Evolutionary conservation across 2,329 filamentous ascomycete species (phyloP).

Genomic region (Sporothrix dimorphospora): DNA sequence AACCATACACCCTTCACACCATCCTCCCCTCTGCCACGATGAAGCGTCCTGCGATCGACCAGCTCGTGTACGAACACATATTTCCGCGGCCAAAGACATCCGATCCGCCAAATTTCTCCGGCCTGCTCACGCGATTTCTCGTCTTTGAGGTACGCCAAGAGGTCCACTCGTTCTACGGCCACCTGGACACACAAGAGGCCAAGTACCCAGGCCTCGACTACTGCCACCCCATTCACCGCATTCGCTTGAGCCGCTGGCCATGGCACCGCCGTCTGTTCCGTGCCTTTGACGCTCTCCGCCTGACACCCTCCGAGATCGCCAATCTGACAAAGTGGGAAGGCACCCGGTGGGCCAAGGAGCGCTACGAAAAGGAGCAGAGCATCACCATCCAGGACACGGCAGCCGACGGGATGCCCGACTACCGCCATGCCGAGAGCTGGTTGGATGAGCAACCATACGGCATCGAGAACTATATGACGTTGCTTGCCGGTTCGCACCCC

Average conservation of each 20-base stretch:
- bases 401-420: slow-evolving; percentile 67
- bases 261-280: slow-evolving; percentile 78
- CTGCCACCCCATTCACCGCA: slow-evolving; percentile 70
- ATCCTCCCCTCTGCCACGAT: slow-evolving; percentile 51
- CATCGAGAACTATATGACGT: slow-evolving; percentile 2
- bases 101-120: slow-evolving; percentile 72
- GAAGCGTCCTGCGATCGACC: slow-evolving; percentile 71
- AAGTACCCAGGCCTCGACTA: slow-evolving; percentile 84
- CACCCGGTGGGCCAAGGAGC: slow-evolving; percentile 79
- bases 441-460: slow-evolving; percentile 28
- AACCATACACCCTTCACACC: not conserved
- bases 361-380: slow-evolving; percentile 75
- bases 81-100: slow-evolving; percentile 68
- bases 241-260: slow-evolving; percentile 74
- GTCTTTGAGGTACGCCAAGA: slow-evolving; percentile 79
- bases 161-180: slow-evolving; percentile 77
- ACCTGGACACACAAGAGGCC: slow-evolving; percentile 77
- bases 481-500: not conserved
- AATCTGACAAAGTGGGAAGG: slow-evolving; percentile 80
- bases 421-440: slow-evolving; percentile 49
- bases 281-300: slow-evolving; percentile 69
- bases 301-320: slow-evolving; percentile 72
- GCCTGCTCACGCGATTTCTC: slow-evolving; percentile 69
- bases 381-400: slow-evolving; percentile 72
- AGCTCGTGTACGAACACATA: slow-evolving; percentile 74